Evolutionary conservation across 1,139 yeast species (phyloP).

Genomic region (Protomyces inundatus): DNA sequence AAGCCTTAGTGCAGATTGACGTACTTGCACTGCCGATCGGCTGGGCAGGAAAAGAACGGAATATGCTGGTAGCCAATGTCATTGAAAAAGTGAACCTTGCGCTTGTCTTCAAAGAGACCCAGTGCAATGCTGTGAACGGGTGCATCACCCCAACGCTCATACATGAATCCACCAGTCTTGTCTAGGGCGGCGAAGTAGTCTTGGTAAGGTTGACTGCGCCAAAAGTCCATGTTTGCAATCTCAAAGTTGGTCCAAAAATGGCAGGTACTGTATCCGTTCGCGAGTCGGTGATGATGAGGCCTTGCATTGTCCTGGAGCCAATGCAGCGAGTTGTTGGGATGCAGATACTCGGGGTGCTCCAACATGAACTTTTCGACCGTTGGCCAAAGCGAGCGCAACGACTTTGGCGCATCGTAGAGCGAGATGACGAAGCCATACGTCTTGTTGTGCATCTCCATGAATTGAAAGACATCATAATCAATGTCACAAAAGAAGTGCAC

Average conservation of each 20-base stretch:
- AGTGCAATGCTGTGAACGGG: constrained; percentile 56
- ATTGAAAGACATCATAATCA: constrained; percentile 75
- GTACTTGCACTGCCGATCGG: background rate
- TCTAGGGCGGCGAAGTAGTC: constrained; percentile 68
- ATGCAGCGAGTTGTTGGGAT: constrained; percentile 63
- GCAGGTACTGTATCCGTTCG: constrained; percentile 50
- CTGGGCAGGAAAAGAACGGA: constrained; percentile 21
- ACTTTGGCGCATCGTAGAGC: constrained; percentile 73
- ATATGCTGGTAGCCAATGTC: constrained; percentile 32
- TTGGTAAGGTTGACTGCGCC: constrained; percentile 66
- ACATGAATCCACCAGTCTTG: constrained; percentile 77
- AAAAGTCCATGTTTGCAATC: constrained; percentile 62
- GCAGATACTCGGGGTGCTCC: constrained; percentile 59
- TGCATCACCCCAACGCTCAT: constrained; percentile 92
- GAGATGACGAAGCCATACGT: constrained; percentile 67
- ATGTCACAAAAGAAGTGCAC: constrained; percentile 72
- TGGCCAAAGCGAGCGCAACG: constrained; percentile 78
- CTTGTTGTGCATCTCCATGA: constrained; percentile 69
- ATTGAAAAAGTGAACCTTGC: constrained; percentile 43
- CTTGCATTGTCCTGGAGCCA: constrained; percentile 61
- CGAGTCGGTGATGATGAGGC: constrained; percentile 47
- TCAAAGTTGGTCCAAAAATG: constrained; percentile 74
- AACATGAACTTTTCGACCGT: constrained; percentile 62
- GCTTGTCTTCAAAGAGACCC: constrained; percentile 19
- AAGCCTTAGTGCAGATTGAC: background rate